Evolutionary conservation across 2,329 filamentous ascomycete genomes (phyloP).

Genomic region (Mariannaea sp.): DNA sequence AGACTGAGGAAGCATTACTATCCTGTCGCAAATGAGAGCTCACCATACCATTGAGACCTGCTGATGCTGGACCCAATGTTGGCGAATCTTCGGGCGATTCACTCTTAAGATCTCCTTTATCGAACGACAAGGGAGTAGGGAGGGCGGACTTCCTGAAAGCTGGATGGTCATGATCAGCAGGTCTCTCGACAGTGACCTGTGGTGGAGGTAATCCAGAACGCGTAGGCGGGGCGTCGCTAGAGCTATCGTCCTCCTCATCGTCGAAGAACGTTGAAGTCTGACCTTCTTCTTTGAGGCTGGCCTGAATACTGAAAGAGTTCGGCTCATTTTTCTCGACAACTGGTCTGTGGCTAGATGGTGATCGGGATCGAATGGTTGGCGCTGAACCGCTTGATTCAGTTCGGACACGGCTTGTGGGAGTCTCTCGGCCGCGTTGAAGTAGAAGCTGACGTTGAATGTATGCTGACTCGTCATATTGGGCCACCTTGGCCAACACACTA

Average conservation of each 20-base stretch:
- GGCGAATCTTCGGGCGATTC: conserved; percentile 67
- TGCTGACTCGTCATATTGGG: conserved; percentile 82
- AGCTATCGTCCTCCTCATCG: conserved; percentile 50
- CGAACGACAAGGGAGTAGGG: conserved; percentile 49
- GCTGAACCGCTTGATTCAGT: conserved; percentile 52
- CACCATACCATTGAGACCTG: conserved; percentile 76
- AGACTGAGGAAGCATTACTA: conserved; percentile 82
- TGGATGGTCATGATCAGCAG: conserved; percentile 59
- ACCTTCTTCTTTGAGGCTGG: conserved; percentile 42
- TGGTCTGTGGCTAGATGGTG: conserved; percentile 50
- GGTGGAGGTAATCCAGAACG: conserved; percentile 36
- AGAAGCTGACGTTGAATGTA: conserved; percentile 82
- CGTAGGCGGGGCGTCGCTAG: conserved; percentile 8
- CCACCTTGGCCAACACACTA: conserved; percentile 65
- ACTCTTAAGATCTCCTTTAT: conserved; percentile 18
- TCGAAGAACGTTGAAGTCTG: conserved; percentile 49
- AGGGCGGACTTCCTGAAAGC: conserved; percentile 55
- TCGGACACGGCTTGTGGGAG: conserved; percentile 54
- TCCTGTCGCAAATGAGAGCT: conserved; percentile 81
- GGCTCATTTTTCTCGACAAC: conserved; percentile 41
- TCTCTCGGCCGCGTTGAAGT: conserved; percentile 75
- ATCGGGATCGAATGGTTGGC: conserved; percentile 50
- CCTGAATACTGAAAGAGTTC: conserved; percentile 37
- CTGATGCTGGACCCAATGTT: conserved; percentile 70
- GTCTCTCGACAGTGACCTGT: conserved; percentile 50